Conservation (phyloP, 768 basidiomycete genomes). For the Clathrus columnatus region DNA sequence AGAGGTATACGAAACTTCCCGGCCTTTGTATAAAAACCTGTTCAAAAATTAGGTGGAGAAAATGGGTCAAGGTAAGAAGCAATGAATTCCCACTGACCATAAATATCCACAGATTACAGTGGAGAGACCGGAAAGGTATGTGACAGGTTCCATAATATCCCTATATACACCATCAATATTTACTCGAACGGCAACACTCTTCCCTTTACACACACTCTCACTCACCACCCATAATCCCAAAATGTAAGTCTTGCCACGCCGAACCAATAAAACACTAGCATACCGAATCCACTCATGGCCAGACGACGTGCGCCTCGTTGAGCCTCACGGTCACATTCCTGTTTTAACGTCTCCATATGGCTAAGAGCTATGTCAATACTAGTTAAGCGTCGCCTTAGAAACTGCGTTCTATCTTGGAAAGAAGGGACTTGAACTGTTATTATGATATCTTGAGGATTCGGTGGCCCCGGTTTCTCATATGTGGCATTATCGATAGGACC, state of each 20-base stretch:
- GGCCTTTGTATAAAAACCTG: slow-evolving; percentile 54
- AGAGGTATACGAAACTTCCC: slow-evolving; percentile 59
- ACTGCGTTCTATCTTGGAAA: slow-evolving; percentile 53
- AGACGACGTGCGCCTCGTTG: slow-evolving; percentile 47
- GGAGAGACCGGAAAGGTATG: slow-evolving; percentile 53
- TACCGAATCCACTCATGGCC: slow-evolving; percentile 49
- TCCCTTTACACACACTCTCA: no score
- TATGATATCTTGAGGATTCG: slow-evolving; percentile 15
- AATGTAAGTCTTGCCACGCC: slow-evolving; percentile 56
- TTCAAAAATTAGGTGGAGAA: no score
- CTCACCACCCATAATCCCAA: slow-evolving; percentile 47
- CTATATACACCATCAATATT: slow-evolving; percentile 19
- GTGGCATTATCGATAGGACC: no score
- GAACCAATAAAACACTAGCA: slow-evolving; percentile 57
- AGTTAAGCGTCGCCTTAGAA: slow-evolving; percentile 40
- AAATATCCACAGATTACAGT: slow-evolving; percentile 55
- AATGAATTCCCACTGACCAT: slow-evolving; percentile 28
- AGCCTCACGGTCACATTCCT: slow-evolving; percentile 46
- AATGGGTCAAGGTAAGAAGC: background rate
- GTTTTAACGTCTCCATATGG: slow-evolving; percentile 47
- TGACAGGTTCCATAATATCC: slow-evolving; percentile 66
- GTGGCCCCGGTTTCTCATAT: no score
- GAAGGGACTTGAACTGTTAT: slow-evolving; percentile 53
- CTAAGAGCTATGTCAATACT: slow-evolving; percentile 35
- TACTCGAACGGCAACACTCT: no score